A percentile compares a stretch with the other conserved stretches of the same genome.
phyloP scores from a whole-genome alignment of 2,329 filamentous ascomycete genomes.

The Aspergillus pseudonomiae region DNA sequence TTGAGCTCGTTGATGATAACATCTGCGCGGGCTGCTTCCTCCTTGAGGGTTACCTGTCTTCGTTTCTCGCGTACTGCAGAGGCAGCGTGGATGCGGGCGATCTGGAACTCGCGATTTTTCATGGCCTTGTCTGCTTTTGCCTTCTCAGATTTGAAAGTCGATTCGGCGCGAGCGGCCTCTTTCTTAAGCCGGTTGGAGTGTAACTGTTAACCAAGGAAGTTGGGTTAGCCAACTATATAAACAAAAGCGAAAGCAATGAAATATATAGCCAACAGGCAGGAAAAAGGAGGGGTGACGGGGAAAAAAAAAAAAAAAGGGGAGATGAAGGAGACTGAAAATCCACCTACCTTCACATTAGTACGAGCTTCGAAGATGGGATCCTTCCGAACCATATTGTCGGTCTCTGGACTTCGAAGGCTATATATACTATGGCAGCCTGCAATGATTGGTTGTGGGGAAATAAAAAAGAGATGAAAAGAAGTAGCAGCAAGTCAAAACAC shows the following conservation, averaged over 20 bases:
- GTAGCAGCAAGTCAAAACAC: no score
- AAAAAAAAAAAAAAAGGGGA: not conserved
- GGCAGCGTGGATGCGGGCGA: constrained; percentile 52
- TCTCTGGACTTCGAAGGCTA: not conserved
- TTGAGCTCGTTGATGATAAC: constrained; percentile 54
- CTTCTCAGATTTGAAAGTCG: constrained; percentile 51
- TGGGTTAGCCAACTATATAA: not conserved
- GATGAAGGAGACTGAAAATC: not conserved
- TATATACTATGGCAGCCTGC: not conserved
- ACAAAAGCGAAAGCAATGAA: not conserved
- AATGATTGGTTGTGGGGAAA: not conserved
- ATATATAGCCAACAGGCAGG: no score
- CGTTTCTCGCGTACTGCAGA: constrained; percentile 51
- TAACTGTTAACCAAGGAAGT: constrained; percentile 33
- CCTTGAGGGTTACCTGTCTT: constrained; percentile 48
- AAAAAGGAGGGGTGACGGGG: not conserved
- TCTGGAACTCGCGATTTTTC: constrained; percentile 52
- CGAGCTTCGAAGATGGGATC: constrained; percentile 47
- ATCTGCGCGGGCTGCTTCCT: constrained; percentile 51
- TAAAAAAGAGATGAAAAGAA: not conserved
- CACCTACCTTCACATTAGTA: constrained; percentile 45
- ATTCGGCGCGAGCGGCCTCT: constrained; percentile 50
- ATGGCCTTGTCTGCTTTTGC: constrained; percentile 52
- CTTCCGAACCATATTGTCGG: constrained; percentile 41
- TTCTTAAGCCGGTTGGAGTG: constrained; percentile 53